Base-by-base conservation (phyloP, 805 yeast species). In the Candida anglica region DNA sequence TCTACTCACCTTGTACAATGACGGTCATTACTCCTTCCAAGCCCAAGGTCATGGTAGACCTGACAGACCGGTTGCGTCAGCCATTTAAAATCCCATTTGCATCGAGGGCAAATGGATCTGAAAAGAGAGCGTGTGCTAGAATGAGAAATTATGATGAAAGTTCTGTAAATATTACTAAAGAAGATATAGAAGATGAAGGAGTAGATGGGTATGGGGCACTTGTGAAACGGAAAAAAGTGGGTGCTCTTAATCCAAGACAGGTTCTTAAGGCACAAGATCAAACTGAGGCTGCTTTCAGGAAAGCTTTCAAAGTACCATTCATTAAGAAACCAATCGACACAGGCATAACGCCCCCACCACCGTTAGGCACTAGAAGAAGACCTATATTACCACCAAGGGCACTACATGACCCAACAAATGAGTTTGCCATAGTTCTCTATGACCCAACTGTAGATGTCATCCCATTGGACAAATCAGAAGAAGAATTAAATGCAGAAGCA, bases 321-420 rank as follows among this genome's bases (percentile, higher is more conserved):
- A 25, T 17, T 16, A 32, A 32, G 16, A 24, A 32, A 13, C 14
- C 13, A 19, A 21, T 17, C 8, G 19, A 18, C 5, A 15, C 11
- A 3, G 28, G 15, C 5, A 15, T 10, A 15, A 26, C 19, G 4
- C 10, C 23, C 23, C 89, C 95, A 0, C 86, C 94, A 0, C 85
- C 95, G 0, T 65, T 91, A 39, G 98, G 98, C 0, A 87, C 88
- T 38, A 75, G 82, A 41, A 74, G 82, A 24, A 75, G 77, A 41
- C 73, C 78, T 2, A 66, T 75, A 1, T 60, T 86, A 34, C 84
- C 86, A n/a, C 95, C 98, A 3, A 65, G 88, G 38, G 94, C 98
- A 1, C 67, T 93, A n/a, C 94, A 91, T 53, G 98, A 93, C 60
- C 98, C 98, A 0, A 71, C 81, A 28, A 88, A 82, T 40, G 97